Base-by-base conservation (phyloP, 495 filamentous ascomycete species). In the Evernia prunastri region DNA sequence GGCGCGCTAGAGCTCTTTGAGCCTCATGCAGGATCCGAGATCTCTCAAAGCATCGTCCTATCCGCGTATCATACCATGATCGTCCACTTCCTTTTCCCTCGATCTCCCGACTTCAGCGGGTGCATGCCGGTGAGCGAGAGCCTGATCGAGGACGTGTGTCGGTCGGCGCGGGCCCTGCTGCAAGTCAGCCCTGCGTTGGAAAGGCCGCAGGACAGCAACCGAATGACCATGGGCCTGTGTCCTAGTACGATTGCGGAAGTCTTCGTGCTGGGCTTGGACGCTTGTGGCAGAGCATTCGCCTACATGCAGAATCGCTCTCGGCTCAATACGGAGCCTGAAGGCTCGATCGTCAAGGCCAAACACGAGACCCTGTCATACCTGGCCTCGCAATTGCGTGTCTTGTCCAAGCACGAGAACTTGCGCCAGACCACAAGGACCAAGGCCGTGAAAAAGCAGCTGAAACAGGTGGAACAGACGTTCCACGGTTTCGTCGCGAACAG, bases 11-110 rank as follows among this genome's bases (percentile, higher is more conserved):
- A 63, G 15, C 23, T 67, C 12, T 49, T 68, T 35, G 60, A 65
- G 31, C 42, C 56, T 31, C 36, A 37, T 4, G 54, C 54, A 29
- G 67, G 58, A 43, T 64, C 45, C 56, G 25, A 63, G 42, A 39
- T 47, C 31, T 67, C 67, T 25, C 37, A 67, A 51, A 47, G 49
- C 15, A 51, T 65, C 31, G 37, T 64, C 4, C 47, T 70, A 37
- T 57, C 68, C 15, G 68, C 64, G 17, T 70, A 70, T 56, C 68
- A 70, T 31, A 70, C 68, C 7, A 60, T 64, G 51, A 69, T 70
- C 33, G 49, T 70, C 9, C 64, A 70, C 20, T 59, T 70, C 7
- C 68, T 70, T 12, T 70, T 70, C 37, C 68, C 68, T n/a, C 67
- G 67, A 31, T 42, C 47, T 25, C 29, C 43, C 18, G 36, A 51